Base-by-base conservation (phyloP, 1,284 basidiomycete genomes). In the Trichosporon sp. region DNA sequence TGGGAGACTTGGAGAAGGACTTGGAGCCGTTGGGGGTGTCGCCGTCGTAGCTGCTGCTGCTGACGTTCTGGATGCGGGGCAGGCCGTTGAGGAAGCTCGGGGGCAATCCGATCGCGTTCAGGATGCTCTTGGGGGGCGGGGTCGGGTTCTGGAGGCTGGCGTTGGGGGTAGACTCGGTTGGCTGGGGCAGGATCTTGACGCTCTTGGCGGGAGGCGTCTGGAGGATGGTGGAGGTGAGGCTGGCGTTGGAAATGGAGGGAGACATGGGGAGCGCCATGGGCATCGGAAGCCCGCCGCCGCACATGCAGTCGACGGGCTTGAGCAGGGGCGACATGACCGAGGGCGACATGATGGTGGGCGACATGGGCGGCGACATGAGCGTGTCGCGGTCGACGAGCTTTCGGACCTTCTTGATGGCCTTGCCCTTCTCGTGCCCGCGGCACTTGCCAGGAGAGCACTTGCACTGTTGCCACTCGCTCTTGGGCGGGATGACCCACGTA, bases 401-500 rank as follows among this genome's bases (percentile, higher is more conserved):
- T 29, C 56, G 56, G 21, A 60, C 56, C 56, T 60, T 60, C 56
- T 60, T 60, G 15, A 60, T 29, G 18, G 56, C 56, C 56, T 31
- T 18, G 29, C 56, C 56, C 56, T 60, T 60, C 56, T 60, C 27
- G 29, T 60, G 56, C 15, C 56, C 56, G 15, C 15, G 56, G 27
- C 56, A 60, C 27, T 60, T 60, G 56, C 29, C 56, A 31, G 64
- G 68, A 44, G 31, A 63, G 64, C 68, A 69, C 1, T 60, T 64
- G 47, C 68, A 69, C 18, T 13, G 58, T 2, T 53, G 23, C 68
- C 68, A 69, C 58, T 65, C n/a, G 21, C 31, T 9, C 31, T 34
- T 60, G 15, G 34, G 42, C 21, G 64, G 64, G n/a, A 69, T 32
- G n/a, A 69, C 58, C 68, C 68, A 69, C 32, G 31, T 35, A 27